Evolutionary conservation across 2,329 filamentous ascomycete species (phyloP).

Genomic region (Sarocladium strictum): DNA sequence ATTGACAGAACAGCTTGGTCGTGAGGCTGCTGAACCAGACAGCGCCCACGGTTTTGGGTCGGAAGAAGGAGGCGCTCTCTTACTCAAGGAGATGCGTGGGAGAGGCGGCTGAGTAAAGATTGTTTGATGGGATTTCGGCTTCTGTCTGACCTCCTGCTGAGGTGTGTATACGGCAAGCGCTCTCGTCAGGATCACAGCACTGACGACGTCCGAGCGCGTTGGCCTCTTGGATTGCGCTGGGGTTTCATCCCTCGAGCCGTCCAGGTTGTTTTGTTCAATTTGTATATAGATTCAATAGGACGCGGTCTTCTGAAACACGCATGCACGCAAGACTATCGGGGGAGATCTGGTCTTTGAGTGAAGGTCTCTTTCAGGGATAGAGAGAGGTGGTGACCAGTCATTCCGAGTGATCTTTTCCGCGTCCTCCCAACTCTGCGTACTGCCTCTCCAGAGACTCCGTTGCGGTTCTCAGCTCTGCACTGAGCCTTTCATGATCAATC

Average conservation of each 20-base stretch:
- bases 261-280: too few species aligned
- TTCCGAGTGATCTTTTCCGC: too few species aligned
- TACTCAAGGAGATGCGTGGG: background rate
- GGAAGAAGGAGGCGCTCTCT: too few species aligned
- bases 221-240: background rate
- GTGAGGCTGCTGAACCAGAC: conserved; percentile 5
- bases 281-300: too few species aligned
- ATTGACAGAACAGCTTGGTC: background rate
- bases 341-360: too few species aligned
- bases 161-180: background rate
- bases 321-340: too few species aligned
- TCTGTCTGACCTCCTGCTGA: too few species aligned
- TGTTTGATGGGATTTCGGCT: too few species aligned
- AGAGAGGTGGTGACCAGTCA: too few species aligned
- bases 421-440: background rate
- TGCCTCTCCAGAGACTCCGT: background rate
- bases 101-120: background rate
- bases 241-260: background rate
- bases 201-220: background rate
- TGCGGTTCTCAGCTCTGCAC: background rate
- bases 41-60: background rate
- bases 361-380: too few species aligned
- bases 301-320: too few species aligned
- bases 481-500: background rate
- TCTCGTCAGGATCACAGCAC: conserved; percentile 2